Evolutionary conservation across 2,329 filamentous ascomycete species (phyloP).

Genomic region (Clarireedia paspali): DNA sequence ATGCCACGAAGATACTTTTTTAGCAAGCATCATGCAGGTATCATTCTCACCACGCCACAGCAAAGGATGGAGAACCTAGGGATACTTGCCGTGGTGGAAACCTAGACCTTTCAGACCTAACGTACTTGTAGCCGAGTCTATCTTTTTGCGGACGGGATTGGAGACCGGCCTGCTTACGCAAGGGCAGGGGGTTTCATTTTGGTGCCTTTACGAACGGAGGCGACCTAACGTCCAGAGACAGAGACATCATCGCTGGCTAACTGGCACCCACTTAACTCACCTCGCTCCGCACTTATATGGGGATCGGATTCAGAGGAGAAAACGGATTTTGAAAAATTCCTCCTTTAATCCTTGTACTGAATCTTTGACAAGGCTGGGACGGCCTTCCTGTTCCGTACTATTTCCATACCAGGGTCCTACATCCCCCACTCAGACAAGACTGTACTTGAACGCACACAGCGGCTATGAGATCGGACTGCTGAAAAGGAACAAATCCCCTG

Average conservation of each 20-base stretch:
- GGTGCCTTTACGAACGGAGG: too few relatives aligned
- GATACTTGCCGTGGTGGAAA: too few relatives aligned
- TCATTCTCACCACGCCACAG: not conserved
- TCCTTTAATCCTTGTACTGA: not conserved
- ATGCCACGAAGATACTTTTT: constrained; percentile 4
- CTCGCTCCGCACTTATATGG: not conserved
- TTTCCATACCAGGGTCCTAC: not conserved
- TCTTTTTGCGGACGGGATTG: not conserved
- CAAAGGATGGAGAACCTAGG: not conserved
- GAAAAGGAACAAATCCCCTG: constrained; percentile 5
- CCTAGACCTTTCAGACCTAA: not conserved
- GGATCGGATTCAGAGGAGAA: not conserved
- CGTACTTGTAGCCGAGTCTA: not conserved
- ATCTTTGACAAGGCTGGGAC: constrained; percentile 5
- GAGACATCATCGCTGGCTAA: too few relatives aligned
- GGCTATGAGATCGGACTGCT: constrained; percentile 1
- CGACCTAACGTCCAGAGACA: too few relatives aligned
- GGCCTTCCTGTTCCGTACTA: constrained; percentile 2
- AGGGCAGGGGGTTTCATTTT: too few relatives aligned
- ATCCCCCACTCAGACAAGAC: not conserved
- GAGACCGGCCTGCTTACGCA: not conserved
- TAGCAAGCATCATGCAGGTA: not conserved
- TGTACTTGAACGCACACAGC: not conserved
- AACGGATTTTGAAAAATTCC: not conserved
- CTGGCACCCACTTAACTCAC: not conserved